Evolutionary conservation across 805 yeast species (phyloP).

Genomic region (Teunomyces stri): DNA sequence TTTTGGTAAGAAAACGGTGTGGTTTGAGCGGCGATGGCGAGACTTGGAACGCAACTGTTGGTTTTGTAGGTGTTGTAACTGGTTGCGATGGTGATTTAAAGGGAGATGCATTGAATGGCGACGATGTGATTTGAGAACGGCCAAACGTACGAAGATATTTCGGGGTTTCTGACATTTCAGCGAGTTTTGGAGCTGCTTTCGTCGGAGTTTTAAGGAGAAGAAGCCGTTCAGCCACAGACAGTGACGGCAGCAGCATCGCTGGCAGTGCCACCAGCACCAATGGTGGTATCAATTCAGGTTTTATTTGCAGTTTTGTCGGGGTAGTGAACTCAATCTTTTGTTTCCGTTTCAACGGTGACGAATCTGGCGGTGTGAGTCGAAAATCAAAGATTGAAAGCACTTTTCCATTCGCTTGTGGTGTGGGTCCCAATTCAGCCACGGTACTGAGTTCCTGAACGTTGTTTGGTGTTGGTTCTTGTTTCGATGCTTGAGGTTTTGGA

Average conservation of each 20-base stretch:
- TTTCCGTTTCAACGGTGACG: slow-evolving; percentile 33
- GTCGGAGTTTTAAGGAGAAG: not conserved
- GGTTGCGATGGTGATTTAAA: not conserved
- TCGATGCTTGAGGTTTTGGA: not conserved
- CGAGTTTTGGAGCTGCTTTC: not conserved
- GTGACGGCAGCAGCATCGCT: not conserved
- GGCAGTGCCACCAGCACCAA: too few relatives aligned
- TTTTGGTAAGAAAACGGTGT: slow-evolving; percentile 27
- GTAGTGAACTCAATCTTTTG: slow-evolving; percentile 26
- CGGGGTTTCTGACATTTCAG: slow-evolving; percentile 19
- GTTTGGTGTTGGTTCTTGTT: slow-evolving; percentile 25
- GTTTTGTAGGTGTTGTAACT: slow-evolving; percentile 9
- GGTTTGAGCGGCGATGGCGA: slow-evolving; percentile 49
- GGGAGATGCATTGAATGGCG: slow-evolving; percentile 1
- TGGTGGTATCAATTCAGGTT: not conserved
- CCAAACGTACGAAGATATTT: slow-evolving; percentile 17
- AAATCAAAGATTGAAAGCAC: slow-evolving; percentile 72
- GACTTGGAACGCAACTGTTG: slow-evolving; percentile 25
- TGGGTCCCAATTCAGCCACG: slow-evolving; percentile 65
- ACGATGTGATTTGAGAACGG: slow-evolving; percentile 3
- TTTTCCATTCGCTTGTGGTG: slow-evolving; percentile 81
- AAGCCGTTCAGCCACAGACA: slow-evolving; percentile 7
- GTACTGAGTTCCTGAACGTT: slow-evolving; percentile 42
- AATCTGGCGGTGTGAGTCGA: slow-evolving; percentile 41
- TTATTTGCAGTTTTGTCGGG: slow-evolving; percentile 25